phyloP scores from a whole-genome alignment of 1,284 basidiomycete genomes.

The Marasmius sp. region DNA sequence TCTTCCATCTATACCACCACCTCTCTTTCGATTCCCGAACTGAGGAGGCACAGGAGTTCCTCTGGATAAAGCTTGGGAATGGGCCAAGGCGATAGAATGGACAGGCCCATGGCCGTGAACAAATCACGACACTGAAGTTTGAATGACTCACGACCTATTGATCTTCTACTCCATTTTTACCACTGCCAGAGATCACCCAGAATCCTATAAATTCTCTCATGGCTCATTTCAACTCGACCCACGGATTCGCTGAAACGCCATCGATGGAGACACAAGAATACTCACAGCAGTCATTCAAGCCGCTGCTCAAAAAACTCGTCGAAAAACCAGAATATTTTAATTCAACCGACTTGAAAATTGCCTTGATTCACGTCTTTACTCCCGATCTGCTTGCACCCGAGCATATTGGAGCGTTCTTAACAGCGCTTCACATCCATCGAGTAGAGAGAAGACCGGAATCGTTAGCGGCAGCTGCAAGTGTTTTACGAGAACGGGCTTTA shows the following conservation, averaged over 20 bases:
- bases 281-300: slow-evolving; percentile 69
- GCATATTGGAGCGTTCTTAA: slow-evolving; percentile 83
- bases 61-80: too few relatives aligned
- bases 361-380: slow-evolving; percentile 76
- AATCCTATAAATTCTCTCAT: too few relatives aligned
- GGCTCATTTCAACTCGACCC: too few relatives aligned
- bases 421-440: slow-evolving; percentile 76
- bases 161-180: too few relatives aligned
- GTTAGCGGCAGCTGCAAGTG: slow-evolving; percentile 74
- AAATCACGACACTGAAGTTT: too few relatives aligned
- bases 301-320: slow-evolving; percentile 73
- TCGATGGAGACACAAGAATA: slow-evolving; percentile 18
- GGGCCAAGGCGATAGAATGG: too few relatives aligned
- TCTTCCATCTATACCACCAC: too few relatives aligned
- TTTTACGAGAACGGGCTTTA: slow-evolving; percentile 69
- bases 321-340: slow-evolving; percentile 76
- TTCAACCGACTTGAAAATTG: slow-evolving; percentile 65
- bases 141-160: too few relatives aligned
- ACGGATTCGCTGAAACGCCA: not conserved
- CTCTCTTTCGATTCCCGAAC: too few relatives aligned
- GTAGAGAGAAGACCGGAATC: slow-evolving; percentile 75
- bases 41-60: too few relatives aligned
- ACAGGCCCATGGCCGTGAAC: too few relatives aligned
- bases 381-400: slow-evolving; percentile 60
- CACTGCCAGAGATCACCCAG: too few relatives aligned